Evolutionary conservation across 140 eudicot genomes (phyloP), one percentile per base, ranked within the genome.

Genomic region (Cichorium intybus): DNA sequence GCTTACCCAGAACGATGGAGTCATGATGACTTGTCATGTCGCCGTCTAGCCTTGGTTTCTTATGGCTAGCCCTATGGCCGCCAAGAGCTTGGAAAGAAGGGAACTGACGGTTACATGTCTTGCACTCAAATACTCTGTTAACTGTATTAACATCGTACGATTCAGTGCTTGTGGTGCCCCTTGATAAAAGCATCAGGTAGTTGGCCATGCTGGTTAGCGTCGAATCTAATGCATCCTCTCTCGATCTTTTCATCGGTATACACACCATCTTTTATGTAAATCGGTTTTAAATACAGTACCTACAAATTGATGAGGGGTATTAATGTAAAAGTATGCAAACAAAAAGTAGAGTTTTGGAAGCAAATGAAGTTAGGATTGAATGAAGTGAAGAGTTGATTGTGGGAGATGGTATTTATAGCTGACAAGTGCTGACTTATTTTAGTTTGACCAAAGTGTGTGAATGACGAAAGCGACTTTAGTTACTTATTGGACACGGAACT

Each of bases 51-150:
- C 80, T 73, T 16, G 83, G 86, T 74, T 48, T 80, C 68, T 84
- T 84, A 75, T 84, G 90, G 24, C 90, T 84, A 9, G 90, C 86
- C 20, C 90, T 64, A 56, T 84, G 90, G 3, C 90, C 90, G 7
- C 90, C 90, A 17, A 84, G 79, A 10, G 90, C 90, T 62, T 84
- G 90, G 29, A 84, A 84, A 10, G 90, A 84, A n/a, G 81, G 56
- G 61, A 84, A 84, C 22, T 77, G 84, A 4, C 90, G 81, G 75
- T 80, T 84, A 39, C 90, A 84, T 7, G 90, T 84, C 58, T 80
- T 84, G 81, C 90, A 84, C 62, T 84, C 86, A 14, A 79, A 83
- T 0, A 84, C 79, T 15, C 79, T 68, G 46, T 18, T 34, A 26
- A 60, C 34, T 7, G 52, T 41, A 23, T 17, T 56, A 59, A 64